Base-by-base conservation (phyloP, 306 rosid species). In the Styphnolobium japonicum region DNA sequence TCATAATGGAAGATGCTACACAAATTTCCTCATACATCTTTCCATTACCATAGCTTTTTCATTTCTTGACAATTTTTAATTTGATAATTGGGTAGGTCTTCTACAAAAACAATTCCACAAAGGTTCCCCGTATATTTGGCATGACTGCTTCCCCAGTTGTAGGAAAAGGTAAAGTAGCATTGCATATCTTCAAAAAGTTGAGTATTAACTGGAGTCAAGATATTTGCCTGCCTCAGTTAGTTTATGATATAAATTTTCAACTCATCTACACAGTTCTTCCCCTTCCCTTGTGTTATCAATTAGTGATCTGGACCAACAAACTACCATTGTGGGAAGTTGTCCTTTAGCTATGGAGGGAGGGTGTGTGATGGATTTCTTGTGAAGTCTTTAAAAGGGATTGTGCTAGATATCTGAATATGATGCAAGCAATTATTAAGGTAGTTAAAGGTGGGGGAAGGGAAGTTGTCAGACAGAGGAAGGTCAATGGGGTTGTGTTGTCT, bases 61-160 rank as follows among this genome's bases (percentile, higher is more conserved):
- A 34, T 67, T 63, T 62, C 53, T 42, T 75, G 53, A 80, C 56
- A 73, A 68, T 73, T 23, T 53, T 68, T 45, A 77, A 58, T 63
- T 84, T 76, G 33, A 69, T 52, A 43, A 73, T 82, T 78, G 29
- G 58, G 34, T 81, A 95, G 98, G 80, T 75, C 31, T 94, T 87
- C 83, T 88, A 91, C 77, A 76, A 84, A 75, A 22, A 53, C 14
- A 71, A 79, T 68, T 83, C 52, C 42, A 37, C 66, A 51, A 95
- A 91, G 74, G 81, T 68, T 66, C 98, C 98, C 51, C 92, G 98
- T 55, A 86, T 95, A 85, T 95, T 95, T 84, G 98, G 98, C 88
- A 95, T 95, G 98, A 95, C 98, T 43, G 98, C 98, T 37, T 95
- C 98, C 82, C 98, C 98, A 39, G 88, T 95, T 81, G 91, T 92